Conservation (phyloP, 2,329 filamentous ascomycete species). For the Aspergillus terreus region DNA sequence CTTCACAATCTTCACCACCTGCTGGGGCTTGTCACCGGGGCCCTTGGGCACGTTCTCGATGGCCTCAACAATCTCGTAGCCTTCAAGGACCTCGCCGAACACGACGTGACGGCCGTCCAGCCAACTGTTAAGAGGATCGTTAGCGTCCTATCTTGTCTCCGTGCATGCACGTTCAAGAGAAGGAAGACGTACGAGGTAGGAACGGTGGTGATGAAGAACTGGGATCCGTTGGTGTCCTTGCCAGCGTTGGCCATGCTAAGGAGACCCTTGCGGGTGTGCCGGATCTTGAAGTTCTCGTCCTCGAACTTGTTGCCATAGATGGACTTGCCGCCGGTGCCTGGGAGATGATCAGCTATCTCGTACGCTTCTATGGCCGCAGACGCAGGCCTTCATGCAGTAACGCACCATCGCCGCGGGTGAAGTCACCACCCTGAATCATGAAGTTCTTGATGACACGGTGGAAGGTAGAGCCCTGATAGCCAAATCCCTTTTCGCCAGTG, state of each 20-base stretch:
- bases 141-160: conserved; percentile 3
- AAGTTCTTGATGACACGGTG: conserved; percentile 68
- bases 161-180: background rate
- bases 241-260: conserved; percentile 65
- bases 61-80: conserved; percentile 59
- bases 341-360: conserved; percentile 9
- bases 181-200: conserved; percentile 45
- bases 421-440: conserved; percentile 69
- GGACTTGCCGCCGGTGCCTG: conserved; percentile 63
- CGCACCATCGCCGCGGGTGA: conserved; percentile 58
- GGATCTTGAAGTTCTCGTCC: conserved; percentile 70
- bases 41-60: conserved; percentile 61
- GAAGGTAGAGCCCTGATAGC: conserved; percentile 64
- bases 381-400: background rate
- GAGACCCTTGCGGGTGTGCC: conserved; percentile 62
- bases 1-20: conserved; percentile 62
- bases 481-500: conserved; percentile 65
- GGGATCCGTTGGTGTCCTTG: conserved; percentile 62
- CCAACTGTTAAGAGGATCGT: conserved; percentile 41
- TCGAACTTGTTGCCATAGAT: conserved; percentile 65
- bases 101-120: conserved; percentile 64
- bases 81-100: conserved; percentile 66
- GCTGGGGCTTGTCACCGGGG: conserved; percentile 53
- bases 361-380: background rate
- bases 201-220: conserved; percentile 66